These are phyloP conservation scores for Salix koriyanagi DNA, from an alignment of 345 rosid genomes.

Conservation along the genomic window DNA sequence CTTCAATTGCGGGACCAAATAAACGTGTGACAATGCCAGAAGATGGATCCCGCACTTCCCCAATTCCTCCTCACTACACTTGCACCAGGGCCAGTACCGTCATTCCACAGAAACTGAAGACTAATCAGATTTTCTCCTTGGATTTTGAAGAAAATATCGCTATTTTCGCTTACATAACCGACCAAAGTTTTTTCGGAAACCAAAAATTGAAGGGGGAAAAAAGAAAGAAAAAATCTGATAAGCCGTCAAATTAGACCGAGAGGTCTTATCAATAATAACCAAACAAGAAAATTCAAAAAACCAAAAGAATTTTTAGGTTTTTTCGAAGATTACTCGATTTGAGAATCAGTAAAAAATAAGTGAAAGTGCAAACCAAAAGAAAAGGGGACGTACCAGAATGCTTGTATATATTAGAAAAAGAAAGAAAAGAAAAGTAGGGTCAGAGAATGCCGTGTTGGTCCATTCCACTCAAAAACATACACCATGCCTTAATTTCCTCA, in stretches of 20 bases:
- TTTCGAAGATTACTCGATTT: neutral
- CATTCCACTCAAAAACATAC: no score
- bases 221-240: neutral
- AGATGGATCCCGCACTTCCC: slow-evolving; percentile 51
- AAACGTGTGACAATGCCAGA: no score
- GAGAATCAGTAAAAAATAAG: neutral
- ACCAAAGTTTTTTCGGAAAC: neutral
- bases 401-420: slow-evolving; percentile 8
- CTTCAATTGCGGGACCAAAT: no score
- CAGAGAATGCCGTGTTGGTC: no score
- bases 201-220: neutral
- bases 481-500: no score
- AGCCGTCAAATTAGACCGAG: slow-evolving; percentile 7
- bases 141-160: neutral
- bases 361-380: neutral
- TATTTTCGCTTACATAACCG: slow-evolving; percentile 5
- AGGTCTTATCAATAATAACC: neutral
- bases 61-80: slow-evolving; percentile 59
- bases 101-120: neutral
- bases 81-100: slow-evolving; percentile 17
- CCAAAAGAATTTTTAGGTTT: neutral
- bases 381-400: slow-evolving; percentile 42
- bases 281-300: neutral
- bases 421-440: no score
- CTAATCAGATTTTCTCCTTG: neutral